These are phyloP conservation scores for Didymella keratinophila DNA, from an alignment of 2,329 filamentous ascomycete species.

Conservation along the genomic window DNA sequence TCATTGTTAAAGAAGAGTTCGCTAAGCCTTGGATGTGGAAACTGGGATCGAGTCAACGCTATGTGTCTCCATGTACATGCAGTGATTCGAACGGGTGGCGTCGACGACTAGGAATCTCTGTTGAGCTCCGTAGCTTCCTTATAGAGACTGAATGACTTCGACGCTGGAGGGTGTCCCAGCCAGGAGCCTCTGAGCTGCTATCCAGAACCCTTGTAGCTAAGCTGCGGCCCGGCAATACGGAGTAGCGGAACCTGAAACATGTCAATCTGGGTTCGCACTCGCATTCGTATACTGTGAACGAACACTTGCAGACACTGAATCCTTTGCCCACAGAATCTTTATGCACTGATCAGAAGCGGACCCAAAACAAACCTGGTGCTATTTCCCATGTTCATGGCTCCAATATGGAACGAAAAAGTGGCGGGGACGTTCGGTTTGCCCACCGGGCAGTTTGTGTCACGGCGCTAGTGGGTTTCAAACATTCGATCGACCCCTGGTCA, in stretches of 20 bases:
- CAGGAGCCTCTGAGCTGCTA: too few species aligned
- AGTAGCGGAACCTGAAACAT: background rate
- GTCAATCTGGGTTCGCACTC: background rate
- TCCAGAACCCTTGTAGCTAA: too few species aligned
- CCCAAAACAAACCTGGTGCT: background rate
- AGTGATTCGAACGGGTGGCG: too few species aligned
- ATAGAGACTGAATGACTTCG: background rate
- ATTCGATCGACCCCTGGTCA: slow-evolving; percentile 1
- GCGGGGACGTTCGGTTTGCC: background rate
- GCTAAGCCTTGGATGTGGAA: background rate
- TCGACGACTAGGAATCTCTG: background rate
- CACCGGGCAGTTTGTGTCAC: background rate
- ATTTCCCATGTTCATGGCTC: background rate
- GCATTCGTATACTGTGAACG: background rate
- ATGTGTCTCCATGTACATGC: too few species aligned
- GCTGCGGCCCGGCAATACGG: background rate
- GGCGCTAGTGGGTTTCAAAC: slow-evolving; percentile 2
- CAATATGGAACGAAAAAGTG: background rate
- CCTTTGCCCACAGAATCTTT: background rate
- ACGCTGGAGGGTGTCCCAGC: too few species aligned
- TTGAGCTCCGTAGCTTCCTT: background rate
- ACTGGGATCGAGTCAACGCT: too few species aligned
- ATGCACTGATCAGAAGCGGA: background rate
- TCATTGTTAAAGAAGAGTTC: background rate
- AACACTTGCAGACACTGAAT: background rate